Base-by-base conservation (phyloP, 2,329 filamentous ascomycete genomes). In the Fusarium multiceps region DNA sequence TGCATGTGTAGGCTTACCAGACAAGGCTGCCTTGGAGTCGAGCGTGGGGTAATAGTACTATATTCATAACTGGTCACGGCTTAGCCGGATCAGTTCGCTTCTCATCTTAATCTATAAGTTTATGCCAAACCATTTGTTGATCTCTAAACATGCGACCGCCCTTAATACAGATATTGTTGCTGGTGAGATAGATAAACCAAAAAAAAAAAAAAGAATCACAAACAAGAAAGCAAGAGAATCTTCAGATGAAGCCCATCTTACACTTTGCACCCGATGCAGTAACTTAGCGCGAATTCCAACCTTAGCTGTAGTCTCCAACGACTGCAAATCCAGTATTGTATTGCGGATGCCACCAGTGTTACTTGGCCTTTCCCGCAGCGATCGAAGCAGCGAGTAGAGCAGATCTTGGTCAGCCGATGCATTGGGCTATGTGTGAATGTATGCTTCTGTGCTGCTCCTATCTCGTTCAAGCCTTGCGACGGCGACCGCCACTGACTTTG, bases 381-480 rank as follows among this genome's bases (percentile, higher is more conserved):
- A 41, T 20, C 16, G 21, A 18, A 14, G 8, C n/a, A 18, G 42
- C 14, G 28, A 55, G 46, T 21, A 30, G 16, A 18, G 25, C 25
- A 55, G 25, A 23, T 50, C 6, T 46, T 23, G 20, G 8, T 10
- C n/a, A n/a, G 25, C n/a, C 28, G 28, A 43, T 20, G 16, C 6
- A 20, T 28, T 14, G 23, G 45, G 25, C 45, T 13, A 21, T 61
- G 40, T 18, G 25, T 34, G 53, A 28, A 28, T 56, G 21, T 14
- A 54, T 43, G 58, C 32, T 45, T 20, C 14, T 10, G 6, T 34
- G 7, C 16, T 37, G 18, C 41, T 40, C 16, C 37, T n/a, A n/a
- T 27, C 21, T 21, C 13, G 16, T 30, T 76, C 43, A 78, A 43
- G 55, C 78, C 74, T 73, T 83, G 67, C 75, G 79, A 59, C 69